Evolutionary conservation across 345 rosid species (phyloP).

Genomic region (Boechera divaricarpa): DNA sequence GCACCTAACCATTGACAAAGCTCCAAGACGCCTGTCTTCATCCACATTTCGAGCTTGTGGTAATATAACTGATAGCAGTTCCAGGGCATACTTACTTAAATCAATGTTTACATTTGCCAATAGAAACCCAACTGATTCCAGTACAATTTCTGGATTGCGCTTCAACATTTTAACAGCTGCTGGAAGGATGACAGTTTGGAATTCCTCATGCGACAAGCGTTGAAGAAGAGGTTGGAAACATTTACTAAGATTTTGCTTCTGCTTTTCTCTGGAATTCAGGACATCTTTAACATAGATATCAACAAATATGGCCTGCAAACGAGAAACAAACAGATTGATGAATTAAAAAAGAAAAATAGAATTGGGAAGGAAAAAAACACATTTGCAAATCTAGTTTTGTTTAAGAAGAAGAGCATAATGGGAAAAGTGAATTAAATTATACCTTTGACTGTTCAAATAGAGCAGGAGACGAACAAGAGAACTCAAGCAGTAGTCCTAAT

Average conservation of each 20-base stretch:
- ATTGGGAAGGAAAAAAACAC: background rate
- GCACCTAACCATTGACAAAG: conserved; percentile 68
- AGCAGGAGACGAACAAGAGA: conserved; percentile 56
- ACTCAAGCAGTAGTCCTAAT: conserved; percentile 71
- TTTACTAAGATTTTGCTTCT: conserved; percentile 60
- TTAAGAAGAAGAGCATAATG: conserved; percentile 11
- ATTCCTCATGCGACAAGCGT: conserved; percentile 72
- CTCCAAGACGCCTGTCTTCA: conserved; percentile 77
- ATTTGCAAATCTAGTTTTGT: background rate
- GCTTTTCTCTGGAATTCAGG: conserved; percentile 84
- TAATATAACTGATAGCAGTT: conserved; percentile 71
- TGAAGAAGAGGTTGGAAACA: conserved; percentile 68
- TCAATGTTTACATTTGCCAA: conserved; percentile 71
- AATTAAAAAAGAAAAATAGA: background rate
- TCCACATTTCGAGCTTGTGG: conserved; percentile 89
- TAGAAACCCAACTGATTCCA: conserved; percentile 80
- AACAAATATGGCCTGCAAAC: conserved; percentile 55
- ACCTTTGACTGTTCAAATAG: conserved; percentile 76
- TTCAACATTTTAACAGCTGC: conserved; percentile 88
- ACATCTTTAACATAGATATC: conserved; percentile 83
- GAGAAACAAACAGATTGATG: conserved; percentile 4
- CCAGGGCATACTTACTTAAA: conserved; percentile 87
- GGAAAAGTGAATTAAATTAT: conserved; percentile 3
- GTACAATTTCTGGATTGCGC: conserved; percentile 94
- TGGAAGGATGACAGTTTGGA: conserved; percentile 80